Evolutionary conservation across 83 land plant species (phyloP).

Genomic region (Picea engelmannii): DNA sequence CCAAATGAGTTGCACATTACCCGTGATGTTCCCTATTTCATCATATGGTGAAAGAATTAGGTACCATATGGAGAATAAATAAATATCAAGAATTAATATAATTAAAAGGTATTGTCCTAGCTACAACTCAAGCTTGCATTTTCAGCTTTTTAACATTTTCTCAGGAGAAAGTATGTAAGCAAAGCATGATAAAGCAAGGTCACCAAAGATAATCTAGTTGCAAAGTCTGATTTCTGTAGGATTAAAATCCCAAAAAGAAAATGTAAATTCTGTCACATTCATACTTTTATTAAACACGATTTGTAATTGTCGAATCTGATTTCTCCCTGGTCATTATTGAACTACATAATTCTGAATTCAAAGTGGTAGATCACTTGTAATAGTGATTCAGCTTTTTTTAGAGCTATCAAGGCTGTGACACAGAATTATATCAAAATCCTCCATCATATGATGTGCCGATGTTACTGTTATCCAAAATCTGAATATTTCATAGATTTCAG

Average conservation of each 20-base stretch:
- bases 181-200: not conserved
- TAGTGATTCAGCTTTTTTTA: too few species aligned
- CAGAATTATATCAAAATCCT: too few species aligned
- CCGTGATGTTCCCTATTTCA: conserved; percentile 1
- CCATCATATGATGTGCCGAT: too few species aligned
- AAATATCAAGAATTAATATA: not conserved
- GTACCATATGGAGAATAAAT: not conserved
- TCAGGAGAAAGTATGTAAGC: not conserved
- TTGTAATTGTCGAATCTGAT: not conserved
- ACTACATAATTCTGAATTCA: not conserved
- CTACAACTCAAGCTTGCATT: not conserved
- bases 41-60: conserved; percentile 11
- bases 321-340: not conserved
- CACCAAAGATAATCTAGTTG: not conserved
- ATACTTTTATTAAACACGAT: not conserved
- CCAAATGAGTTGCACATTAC: conserved; percentile 91
- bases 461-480: too few species aligned
- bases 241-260: not conserved
- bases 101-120: not conserved
- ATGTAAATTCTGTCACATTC: not conserved
- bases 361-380: not conserved
- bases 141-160: not conserved
- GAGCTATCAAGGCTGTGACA: too few species aligned
- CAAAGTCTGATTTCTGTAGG: not conserved
- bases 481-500: too few species aligned